Evolutionary conservation across 441 rosid genomes (phyloP).

Genomic region (Eruca vesicaria): DNA sequence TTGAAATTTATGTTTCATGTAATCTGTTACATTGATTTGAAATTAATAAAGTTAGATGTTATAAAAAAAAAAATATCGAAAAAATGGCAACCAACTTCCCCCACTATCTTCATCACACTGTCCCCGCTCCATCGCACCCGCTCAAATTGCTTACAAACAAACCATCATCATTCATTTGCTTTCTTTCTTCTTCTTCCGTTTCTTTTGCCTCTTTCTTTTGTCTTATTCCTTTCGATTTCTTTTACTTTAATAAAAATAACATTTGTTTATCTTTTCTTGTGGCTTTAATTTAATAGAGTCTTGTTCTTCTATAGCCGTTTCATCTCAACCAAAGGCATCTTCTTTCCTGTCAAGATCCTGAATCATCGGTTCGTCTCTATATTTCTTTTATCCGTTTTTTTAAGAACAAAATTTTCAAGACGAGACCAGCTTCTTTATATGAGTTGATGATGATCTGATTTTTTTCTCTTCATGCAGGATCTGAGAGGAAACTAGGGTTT

Average conservation of each 20-base stretch:
- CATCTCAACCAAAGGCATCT: slow-evolving; percentile 16
- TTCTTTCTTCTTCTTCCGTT: neutral
- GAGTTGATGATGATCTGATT: neutral
- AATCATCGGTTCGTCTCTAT: slow-evolving; percentile 27
- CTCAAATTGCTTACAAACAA: slow-evolving; percentile 14
- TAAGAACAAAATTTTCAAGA: neutral
- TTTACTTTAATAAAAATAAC: neutral
- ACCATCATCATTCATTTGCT: slow-evolving; percentile 5
- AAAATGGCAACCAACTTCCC: slow-evolving; percentile 26
- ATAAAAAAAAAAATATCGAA: too few species aligned
- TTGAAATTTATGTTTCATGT: too few species aligned
- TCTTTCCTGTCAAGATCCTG: slow-evolving; percentile 32
- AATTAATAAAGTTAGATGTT: too few species aligned
- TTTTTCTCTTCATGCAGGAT: slow-evolving; percentile 17
- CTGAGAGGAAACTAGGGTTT: slow-evolving; percentile 25
- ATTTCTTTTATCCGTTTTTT: neutral
- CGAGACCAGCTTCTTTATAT: neutral
- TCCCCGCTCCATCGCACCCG: slow-evolving; percentile 31
- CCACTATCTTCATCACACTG: slow-evolving; percentile 34
- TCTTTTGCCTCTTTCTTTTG: slow-evolving; percentile 18
- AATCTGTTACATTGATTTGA: too few species aligned
- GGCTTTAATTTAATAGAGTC: slow-evolving; percentile 23
- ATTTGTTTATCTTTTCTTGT: slow-evolving; percentile 1
- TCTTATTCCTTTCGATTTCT: slow-evolving; percentile 21
- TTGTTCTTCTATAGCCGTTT: slow-evolving; percentile 22